These are phyloP conservation scores for Leccinellum albellum DNA, from an alignment of 768 basidiomycete genomes.

Conservation along the genomic window DNA sequence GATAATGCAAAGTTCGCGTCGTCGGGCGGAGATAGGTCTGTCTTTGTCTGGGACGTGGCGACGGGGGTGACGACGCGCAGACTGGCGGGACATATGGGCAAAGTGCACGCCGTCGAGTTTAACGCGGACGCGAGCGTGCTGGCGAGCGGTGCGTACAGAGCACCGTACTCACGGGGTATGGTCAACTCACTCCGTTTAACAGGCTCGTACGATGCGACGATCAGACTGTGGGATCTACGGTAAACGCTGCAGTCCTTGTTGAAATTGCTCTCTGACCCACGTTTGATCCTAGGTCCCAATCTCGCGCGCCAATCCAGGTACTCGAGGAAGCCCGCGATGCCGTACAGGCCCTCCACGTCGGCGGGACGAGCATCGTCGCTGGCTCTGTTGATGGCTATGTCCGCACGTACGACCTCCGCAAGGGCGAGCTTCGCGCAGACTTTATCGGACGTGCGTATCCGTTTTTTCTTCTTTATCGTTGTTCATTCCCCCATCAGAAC, in stretches of 20 bases:
- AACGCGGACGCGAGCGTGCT: conserved; percentile 83
- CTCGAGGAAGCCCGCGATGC: conserved; percentile 87
- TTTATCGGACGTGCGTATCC: conserved; percentile 77
- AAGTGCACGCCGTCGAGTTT: conserved; percentile 88
- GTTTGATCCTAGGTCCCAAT: conserved; percentile 52
- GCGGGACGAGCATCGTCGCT: conserved; percentile 61
- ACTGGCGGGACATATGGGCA: conserved; percentile 85
- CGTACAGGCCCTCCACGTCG: conserved; percentile 74
- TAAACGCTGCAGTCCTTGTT: conserved; percentile 18
- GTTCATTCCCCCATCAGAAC: conserved; percentile 47
- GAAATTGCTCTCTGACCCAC: background rate
- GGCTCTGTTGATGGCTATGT: conserved; percentile 92
- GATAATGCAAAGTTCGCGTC: conserved; percentile 95
- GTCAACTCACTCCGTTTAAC: background rate
- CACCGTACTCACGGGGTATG: background rate
- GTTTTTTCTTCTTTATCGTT: background rate
- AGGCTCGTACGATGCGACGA: conserved; percentile 93
- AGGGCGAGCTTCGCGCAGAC: conserved; percentile 86
- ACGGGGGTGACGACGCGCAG: conserved; percentile 80
- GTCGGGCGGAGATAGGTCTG: conserved; percentile 87
- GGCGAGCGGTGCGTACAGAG: conserved; percentile 63
- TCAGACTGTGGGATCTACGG: conserved; percentile 91
- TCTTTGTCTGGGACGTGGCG: conserved; percentile 95
- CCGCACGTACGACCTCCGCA: conserved; percentile 91
- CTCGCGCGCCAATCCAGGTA: conserved; percentile 83